Conservation (phyloP, 148 eudicot species). For the Chenopodium album region DNA sequence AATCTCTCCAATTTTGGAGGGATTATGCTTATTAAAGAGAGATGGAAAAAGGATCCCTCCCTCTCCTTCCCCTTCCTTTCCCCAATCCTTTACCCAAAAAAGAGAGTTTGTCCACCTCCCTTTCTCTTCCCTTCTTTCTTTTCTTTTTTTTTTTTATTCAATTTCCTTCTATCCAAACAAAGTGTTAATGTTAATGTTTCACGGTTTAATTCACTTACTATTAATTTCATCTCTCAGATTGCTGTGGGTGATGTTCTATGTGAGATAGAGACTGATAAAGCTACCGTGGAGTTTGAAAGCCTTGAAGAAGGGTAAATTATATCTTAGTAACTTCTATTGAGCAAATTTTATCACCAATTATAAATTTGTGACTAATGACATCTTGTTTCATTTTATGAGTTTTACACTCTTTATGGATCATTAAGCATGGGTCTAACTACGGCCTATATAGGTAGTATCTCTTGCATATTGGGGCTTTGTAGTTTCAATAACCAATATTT, state of each 20-base stretch:
- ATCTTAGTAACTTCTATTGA: background rate
- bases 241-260: constrained; percentile 86
- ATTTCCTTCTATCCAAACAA: no score
- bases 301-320: constrained; percentile 87
- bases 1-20: no score
- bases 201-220: constrained; percentile 8
- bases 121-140: no score
- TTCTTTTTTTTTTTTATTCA: no score
- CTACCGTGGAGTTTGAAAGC: constrained; percentile 86
- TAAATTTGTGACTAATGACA: background rate
- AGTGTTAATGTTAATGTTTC: background rate
- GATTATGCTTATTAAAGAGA: no score
- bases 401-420: background rate
- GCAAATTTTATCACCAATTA: background rate
- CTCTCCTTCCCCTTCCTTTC: no score
- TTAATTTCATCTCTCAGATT: constrained; percentile 44
- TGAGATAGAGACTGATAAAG: constrained; percentile 98
- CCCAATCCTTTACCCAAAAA: no score
- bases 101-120: no score
- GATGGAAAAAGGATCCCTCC: no score
- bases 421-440: background rate
- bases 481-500: background rate
- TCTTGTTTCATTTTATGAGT: constrained; percentile 1
- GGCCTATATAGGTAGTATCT: background rate
- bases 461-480: background rate